Evolutionary conservation across 2,329 filamentous ascomycete genomes (phyloP), one percentile per base, ranked within the genome.

Genomic region (Berkeleyomyces rouxiae): DNA sequence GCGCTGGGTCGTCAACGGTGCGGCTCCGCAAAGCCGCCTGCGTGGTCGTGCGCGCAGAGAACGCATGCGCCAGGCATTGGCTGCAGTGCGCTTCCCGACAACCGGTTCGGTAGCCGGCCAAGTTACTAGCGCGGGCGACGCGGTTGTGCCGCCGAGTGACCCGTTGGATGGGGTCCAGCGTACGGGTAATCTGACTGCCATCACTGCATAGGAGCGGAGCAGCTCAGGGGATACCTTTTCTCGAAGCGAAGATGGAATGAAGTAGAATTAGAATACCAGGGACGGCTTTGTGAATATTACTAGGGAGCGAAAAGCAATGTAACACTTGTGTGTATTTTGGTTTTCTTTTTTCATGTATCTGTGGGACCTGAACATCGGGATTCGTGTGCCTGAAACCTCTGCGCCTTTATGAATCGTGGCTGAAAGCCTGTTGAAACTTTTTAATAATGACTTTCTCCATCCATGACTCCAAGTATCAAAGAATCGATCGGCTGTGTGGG

Each of bases 1-100:
- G 9, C 84, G 90, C 61, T 97, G 91, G 85, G 88, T 96, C 0
- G 85, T 88, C 66, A 80, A 83, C 66, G 90, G 93, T 10, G 86
- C 82, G 0, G 79, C 78, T 66, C 80, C 75, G 63, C 79, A 82
- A 69, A 78, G 78, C 37, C 73, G 81, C 57, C 74, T 83, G 1
- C 74, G 80, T 3, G 81, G 81, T 59, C 79, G 80, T 68, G 81
- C 74, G 1, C 73, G 80, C 3, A 72, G 81, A 9, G 79, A 83
- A 67, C 75, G 81, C 49, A 84, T 83, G 69, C 74, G 79, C 42
- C 79, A 77, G 69, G 78, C 78, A 1, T 77, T 82, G 74, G 71
- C 73, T 58, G 80, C 82, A 66, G 74, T 81, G 10, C 57, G 55
- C 9, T 61, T 61, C n/a, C 40, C 58, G 51, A 4, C 37, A n/a